Evolutionary conservation across 108 stramenopile species (phyloP), one percentile per base, ranked within the genome.

Genomic region (Stephanodiscus triporus): DNA sequence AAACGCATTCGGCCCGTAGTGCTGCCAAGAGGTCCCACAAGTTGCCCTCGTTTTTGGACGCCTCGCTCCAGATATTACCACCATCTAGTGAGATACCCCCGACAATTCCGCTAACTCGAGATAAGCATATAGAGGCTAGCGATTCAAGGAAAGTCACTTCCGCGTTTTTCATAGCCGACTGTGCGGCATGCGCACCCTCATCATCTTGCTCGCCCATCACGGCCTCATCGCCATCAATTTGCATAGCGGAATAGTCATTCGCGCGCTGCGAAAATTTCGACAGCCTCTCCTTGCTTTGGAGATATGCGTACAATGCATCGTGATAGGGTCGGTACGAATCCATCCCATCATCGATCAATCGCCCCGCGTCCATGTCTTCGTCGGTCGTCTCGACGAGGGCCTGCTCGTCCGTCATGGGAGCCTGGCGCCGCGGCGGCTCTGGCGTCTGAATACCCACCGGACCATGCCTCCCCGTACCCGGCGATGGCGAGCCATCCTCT

Each of bases 281-380:
- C 42, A 80, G 63, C 24, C 87, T 68, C 43, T 85, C 65, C 49
- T 77, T 75, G 20, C 72, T 84, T 38, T 73, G 72, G 48, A 87
- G 66, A 40, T 76, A 88, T 9, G 48, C 60, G 55, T 62, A 75
- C 16, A 91, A 63, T 0, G 80, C 76, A 71, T 91, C 87, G 47
- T 88, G 86, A 72, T 89, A 88, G 8, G 85, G 84, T 19, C 78
- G 71, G 83, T 82, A 88, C 1, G 77, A 68, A 61, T 75, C 73
- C 8, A 53, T 14, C 5, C 67, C 67, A 9, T 76, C 59, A 19
- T 43, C 59, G 47, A 61, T 22, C 16, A 66, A 68, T 29, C 22
- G 24, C 7, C 19, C 45, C 9, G 51, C 14, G 11, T 2, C 45
- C 1, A 6, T 30, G 14, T 59, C 30, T 24, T 59, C 61, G 42